Base-by-base conservation (phyloP, 805 yeast genomes). In the Jamesozyma jinghongensis region DNA sequence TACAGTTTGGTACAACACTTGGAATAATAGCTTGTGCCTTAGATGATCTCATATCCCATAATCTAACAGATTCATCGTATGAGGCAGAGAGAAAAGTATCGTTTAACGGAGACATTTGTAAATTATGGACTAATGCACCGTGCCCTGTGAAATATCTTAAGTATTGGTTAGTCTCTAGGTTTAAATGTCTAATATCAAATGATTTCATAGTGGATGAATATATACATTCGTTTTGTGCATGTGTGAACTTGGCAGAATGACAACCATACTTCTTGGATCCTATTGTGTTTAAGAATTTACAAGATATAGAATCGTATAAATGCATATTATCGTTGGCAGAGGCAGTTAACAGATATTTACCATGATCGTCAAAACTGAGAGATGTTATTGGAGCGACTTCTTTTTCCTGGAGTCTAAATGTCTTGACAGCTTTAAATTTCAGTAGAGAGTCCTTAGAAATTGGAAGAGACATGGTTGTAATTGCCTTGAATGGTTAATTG, bases 251-350 rank as follows among this genome's bases (percentile, higher is more conserved):
- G 2, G 95, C 96, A 30, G 85, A 63, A 54, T 85, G 87, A 42
- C 87, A 84, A 1, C 98, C 98, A 52, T 92, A 92, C 56, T 92
- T 92, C 63, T 87, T 88, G 22, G 92, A 80, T 44, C 75, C 80
- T 7, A 85, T 72, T 3, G 86, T 75, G 51, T 80, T 83, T 34
- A 71, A 52, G 46, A 78, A 82, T 40, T 72, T 68, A 5, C 96
- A 97, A 27, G 73, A 64, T 16, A 74, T 66, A n/a, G 73, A 67
- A 62, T 90, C 95, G 59, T 86, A 90, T 16, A 92, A 65, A 53
- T 86, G 94, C 52, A 92, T 78, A 19, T 83, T 70, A 55, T 85
- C 90, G 62, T 85, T 94, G 5, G 79, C 76, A 3, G 94, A 86
- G 0, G 92, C 68, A 1, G 94, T 73, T 27, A 92, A 62, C 27